phyloP scores from a whole-genome alignment of 2,329 filamentous ascomycete genomes.

The Didymella pinodella region DNA sequence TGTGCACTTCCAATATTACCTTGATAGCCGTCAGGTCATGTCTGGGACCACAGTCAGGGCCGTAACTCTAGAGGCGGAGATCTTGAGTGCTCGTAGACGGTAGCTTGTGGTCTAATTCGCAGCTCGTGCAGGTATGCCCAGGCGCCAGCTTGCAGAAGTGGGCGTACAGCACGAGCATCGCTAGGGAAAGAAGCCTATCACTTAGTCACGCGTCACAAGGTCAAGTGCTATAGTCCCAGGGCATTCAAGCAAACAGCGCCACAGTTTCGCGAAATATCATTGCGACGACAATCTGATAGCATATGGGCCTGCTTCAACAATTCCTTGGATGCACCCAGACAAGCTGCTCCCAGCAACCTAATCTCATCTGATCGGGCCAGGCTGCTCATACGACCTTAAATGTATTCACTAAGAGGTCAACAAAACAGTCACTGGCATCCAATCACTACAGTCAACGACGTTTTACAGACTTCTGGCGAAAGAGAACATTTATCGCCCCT shows the following conservation, averaged over 20 bases:
- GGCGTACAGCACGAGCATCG: conserved; percentile 42
- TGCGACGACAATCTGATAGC: conserved; percentile 41
- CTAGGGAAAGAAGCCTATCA: conserved; percentile 36
- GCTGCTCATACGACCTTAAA: conserved; percentile 26
- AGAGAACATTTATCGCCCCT: conserved; percentile 7
- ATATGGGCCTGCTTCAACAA: conserved; percentile 24
- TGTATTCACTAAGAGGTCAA: conserved; percentile 31
- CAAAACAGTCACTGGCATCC: conserved; percentile 24
- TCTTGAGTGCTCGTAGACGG: conserved; percentile 28
- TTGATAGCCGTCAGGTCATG: conserved; percentile 33
- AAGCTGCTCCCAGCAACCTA: conserved; percentile 19
- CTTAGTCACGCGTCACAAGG: conserved; percentile 31
- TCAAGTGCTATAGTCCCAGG: conserved; percentile 33
- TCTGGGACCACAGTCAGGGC: neutral
- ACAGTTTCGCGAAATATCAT: conserved; percentile 45
- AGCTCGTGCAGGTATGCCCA: conserved; percentile 29
- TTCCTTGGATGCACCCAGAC: conserved; percentile 25
- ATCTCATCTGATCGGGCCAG: conserved; percentile 21
- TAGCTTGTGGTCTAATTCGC: conserved; percentile 11
- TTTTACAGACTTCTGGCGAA: conserved; percentile 9
- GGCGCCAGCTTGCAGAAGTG: conserved; percentile 24
- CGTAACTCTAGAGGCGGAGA: conserved; percentile 18
- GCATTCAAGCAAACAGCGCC: conserved; percentile 42
- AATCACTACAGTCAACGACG: conserved; percentile 23
- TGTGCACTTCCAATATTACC: conserved; percentile 37